phyloP scores from a whole-genome alignment of 495 filamentous ascomycete genomes.

The Penicillium canescens region DNA sequence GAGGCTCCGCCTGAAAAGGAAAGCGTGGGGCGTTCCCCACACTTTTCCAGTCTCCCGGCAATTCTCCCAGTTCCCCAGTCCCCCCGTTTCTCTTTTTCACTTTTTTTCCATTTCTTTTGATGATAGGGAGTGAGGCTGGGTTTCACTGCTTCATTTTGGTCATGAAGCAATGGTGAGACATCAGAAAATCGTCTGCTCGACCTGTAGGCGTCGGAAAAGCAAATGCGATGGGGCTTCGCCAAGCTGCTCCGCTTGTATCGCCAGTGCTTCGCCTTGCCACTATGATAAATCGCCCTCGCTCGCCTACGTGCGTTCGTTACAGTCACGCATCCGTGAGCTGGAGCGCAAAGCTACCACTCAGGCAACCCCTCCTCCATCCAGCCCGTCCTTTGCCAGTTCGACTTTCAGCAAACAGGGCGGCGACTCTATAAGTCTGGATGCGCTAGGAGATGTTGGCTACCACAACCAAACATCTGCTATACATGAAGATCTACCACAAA shows the following conservation, averaged over 20 bases:
- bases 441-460: slow-evolving; percentile 9
- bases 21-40: background rate
- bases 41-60: background rate
- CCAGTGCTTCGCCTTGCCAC: slow-evolving; percentile 7
- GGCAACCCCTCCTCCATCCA: background rate
- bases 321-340: slow-evolving; percentile 7
- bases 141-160: background rate
- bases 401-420: slow-evolving; percentile 6
- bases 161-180: background rate
- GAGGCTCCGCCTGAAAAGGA: background rate
- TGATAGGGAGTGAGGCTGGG: background rate
- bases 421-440: slow-evolving; percentile 13
- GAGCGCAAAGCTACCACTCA: background rate
- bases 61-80: too few species aligned
- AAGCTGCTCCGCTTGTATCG: slow-evolving; percentile 8
- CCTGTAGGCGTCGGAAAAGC: slow-evolving; percentile 10
- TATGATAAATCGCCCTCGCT: slow-evolving; percentile 16
- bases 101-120: background rate
- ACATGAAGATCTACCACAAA: slow-evolving; percentile 7
- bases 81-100: background rate
- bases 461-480: slow-evolving; percentile 16
- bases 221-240: slow-evolving; percentile 11
- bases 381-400: background rate
- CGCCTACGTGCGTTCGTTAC: slow-evolving; percentile 15
- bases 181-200: slow-evolving; percentile 10